phyloP scores from a whole-genome alignment of 495 filamentous ascomycete species.

The Penicillium soppii region DNA sequence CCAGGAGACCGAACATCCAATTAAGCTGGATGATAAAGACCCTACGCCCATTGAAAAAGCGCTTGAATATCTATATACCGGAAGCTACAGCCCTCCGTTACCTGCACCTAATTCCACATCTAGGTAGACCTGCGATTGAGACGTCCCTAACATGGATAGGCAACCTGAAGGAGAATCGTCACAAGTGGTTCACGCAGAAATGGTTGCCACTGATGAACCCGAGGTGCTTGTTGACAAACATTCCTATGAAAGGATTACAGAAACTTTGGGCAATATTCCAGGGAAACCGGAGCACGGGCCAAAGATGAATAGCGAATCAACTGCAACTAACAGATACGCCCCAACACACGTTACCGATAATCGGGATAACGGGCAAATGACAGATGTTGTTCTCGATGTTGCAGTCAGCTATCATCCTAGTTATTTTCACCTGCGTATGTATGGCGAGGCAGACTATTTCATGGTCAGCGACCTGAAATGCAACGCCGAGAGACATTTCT shows the following conservation, averaged over 20 bases:
- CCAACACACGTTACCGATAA: background rate
- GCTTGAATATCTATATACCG: conserved; percentile 15
- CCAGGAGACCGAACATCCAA: background rate
- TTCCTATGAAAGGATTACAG: too few species aligned
- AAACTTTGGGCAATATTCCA: too few species aligned
- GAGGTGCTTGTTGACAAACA: too few species aligned
- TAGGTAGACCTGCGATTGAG: background rate
- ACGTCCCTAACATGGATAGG: too few species aligned
- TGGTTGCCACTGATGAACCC: too few species aligned
- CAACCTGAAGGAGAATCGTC: too few species aligned
- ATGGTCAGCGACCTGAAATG: conserved; percentile 6
- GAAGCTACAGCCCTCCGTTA: conserved; percentile 5
- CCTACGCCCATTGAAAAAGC: conserved; percentile 9
- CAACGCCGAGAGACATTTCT: conserved; percentile 3
- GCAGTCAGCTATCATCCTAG: conserved; percentile 7
- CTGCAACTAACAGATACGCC: background rate
- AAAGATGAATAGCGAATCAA: background rate
- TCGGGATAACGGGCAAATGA: too few species aligned
- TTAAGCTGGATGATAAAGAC: background rate
- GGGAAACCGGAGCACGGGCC: background rate
- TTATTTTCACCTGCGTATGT: conserved; percentile 12
- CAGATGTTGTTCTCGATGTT: background rate
- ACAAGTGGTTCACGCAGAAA: too few species aligned
- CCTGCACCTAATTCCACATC: background rate
- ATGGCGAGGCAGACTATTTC: conserved; percentile 12